phyloP scores from a whole-genome alignment of 1,284 basidiomycete species.

The Puccinia hordei region DNA sequence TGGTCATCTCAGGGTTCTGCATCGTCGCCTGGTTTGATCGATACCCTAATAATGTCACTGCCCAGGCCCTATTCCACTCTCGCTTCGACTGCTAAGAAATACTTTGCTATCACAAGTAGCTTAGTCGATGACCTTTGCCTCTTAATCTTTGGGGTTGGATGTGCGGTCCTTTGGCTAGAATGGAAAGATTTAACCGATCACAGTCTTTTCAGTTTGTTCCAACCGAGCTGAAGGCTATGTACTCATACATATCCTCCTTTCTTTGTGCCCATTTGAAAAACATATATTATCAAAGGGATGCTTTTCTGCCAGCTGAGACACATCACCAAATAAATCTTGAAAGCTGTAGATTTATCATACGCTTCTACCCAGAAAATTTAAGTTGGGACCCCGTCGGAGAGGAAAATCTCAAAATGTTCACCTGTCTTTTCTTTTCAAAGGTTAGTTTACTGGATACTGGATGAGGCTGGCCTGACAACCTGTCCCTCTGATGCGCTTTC shows the following conservation, averaged over 20 bases:
- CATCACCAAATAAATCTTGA: too few species aligned
- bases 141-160: conserved; percentile 47
- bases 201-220: conserved; percentile 28
- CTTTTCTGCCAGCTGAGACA: too few species aligned
- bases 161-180: conserved; percentile 38
- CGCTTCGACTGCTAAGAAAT: conserved; percentile 24
- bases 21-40: conserved; percentile 26
- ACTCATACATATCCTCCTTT: not conserved
- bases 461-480: too few species aligned
- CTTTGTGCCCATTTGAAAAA: not conserved
- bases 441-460: too few species aligned
- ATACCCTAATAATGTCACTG: conserved; percentile 27
- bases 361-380: too few species aligned
- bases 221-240: conserved; percentile 2
- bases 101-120: conserved; percentile 35
- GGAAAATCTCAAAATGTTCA: too few species aligned
- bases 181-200: conserved; percentile 34
- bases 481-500: too few species aligned
- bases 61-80: conserved; percentile 43
- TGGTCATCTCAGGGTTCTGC: conserved; percentile 11
- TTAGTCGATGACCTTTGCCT: conserved; percentile 47
- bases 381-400: too few species aligned
- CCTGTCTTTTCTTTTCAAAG: too few species aligned
- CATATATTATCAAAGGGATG: not conserved
- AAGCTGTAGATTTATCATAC: too few species aligned